Evolutionary conservation across 768 basidiomycete species (phyloP).

Genomic region (Gloeopeniophorella convolvens): DNA sequence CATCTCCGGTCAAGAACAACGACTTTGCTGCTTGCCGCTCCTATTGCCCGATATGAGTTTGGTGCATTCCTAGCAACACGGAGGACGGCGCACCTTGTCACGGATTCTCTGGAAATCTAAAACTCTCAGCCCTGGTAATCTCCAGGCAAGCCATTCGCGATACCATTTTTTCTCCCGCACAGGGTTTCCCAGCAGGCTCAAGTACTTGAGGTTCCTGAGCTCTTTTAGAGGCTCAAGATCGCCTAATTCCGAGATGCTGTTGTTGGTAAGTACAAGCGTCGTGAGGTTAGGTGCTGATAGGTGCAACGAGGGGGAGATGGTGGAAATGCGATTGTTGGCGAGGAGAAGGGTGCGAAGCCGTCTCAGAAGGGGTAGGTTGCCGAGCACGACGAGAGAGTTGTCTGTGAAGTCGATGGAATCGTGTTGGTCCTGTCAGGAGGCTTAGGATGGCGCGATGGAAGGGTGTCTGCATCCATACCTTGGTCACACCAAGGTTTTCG

Average conservation of each 20-base stretch:
- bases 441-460: conserved; percentile 6
- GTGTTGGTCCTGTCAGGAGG: conserved; percentile 66
- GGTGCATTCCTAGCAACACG: background rate
- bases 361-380: conserved; percentile 82
- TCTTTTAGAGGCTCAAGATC: conserved; percentile 82
- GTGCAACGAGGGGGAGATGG: conserved; percentile 75
- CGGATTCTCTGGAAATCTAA: conserved; percentile 93
- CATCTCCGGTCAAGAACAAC: conserved; percentile 76
- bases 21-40: conserved; percentile 71
- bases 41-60: conserved; percentile 34
- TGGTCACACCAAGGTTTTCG: conserved; percentile 93
- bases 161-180: conserved; percentile 92
- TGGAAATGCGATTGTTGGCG: conserved; percentile 83
- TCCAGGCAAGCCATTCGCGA: conserved; percentile 92
- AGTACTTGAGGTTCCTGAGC: conserved; percentile 62
- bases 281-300: conserved; percentile 80
- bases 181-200: conserved; percentile 77
- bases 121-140: conserved; percentile 81
- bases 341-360: conserved; percentile 79
- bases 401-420: conserved; percentile 93
- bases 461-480: conserved; percentile 39
- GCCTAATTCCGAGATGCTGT: conserved; percentile 71
- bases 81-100: conserved; percentile 74
- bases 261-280: conserved; percentile 79
- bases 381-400: conserved; percentile 75